These are phyloP conservation scores for Nelumbo lutea DNA, from an alignment of 164 flowering plant species.

Conservation along the genomic window DNA sequence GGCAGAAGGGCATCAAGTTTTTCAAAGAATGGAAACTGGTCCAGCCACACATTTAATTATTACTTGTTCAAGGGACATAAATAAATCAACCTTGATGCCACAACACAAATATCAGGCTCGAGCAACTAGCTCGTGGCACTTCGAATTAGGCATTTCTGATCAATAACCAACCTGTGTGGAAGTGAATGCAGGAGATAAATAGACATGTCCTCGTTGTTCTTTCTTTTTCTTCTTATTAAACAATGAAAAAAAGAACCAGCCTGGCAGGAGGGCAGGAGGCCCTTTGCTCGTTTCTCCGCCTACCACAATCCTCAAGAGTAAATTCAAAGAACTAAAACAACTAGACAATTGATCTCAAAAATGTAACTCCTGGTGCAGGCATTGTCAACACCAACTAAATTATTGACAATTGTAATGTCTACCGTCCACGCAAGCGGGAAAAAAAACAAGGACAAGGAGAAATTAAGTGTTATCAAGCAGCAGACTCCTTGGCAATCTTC, in stretches of 20 bases:
- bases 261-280: neutral
- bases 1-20: too few relatives aligned
- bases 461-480: conserved; percentile 29
- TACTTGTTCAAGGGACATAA: too few relatives aligned
- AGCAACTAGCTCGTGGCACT: too few relatives aligned
- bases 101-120: too few relatives aligned
- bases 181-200: neutral
- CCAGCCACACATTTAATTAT: too few relatives aligned
- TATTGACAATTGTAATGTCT: conserved; percentile 37
- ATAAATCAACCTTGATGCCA: too few relatives aligned
- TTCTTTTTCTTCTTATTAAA: neutral
- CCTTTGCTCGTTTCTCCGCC: conserved; percentile 13
- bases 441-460: neutral
- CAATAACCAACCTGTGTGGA: too few relatives aligned
- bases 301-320: conserved; percentile 17
- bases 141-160: too few relatives aligned
- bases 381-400: conserved; percentile 39
- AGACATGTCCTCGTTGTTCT: neutral
- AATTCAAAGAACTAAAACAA: conserved; percentile 11
- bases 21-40: too few relatives aligned
- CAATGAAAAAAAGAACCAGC: conserved; percentile 6
- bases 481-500: conserved; percentile 86
- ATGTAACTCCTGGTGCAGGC: conserved; percentile 31
- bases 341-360: conserved; percentile 28
- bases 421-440: neutral